Conservation (phyloP, 2,329 filamentous ascomycete species). For the Lachnellula hyalina region DNA sequence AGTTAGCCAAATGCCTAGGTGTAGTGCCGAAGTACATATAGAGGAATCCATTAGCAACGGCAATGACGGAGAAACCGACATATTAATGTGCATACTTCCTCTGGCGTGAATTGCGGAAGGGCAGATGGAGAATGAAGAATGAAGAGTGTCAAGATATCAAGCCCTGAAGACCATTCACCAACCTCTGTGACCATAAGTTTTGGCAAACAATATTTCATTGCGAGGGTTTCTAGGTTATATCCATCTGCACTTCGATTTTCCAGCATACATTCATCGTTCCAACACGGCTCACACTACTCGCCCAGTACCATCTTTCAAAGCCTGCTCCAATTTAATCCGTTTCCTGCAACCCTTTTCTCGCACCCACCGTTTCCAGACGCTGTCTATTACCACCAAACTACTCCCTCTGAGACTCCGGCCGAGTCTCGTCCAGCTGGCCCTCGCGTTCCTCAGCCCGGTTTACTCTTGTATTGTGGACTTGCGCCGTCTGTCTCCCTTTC, state of each 20-base stretch:
- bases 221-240: background rate
- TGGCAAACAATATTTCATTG: background rate
- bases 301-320: conserved; percentile 15
- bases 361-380: conserved; percentile 14
- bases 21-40: no score
- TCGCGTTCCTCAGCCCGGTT: background rate
- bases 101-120: no score
- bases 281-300: conserved; percentile 8
- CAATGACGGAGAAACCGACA: no score
- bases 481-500: conserved; percentile 14
- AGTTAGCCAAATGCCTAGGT: no score
- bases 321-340: conserved; percentile 11
- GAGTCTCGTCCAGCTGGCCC: background rate
- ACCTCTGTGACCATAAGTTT: background rate
- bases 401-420: background rate
- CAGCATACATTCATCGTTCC: background rate
- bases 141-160: no score
- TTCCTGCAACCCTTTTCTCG: conserved; percentile 13
- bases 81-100: no score
- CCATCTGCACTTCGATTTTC: background rate
- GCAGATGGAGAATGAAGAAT: no score
- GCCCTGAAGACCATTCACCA: no score
- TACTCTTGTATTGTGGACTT: conserved; percentile 6
- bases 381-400: conserved; percentile 7
- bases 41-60: no score